phyloP scores from a whole-genome alignment of 2,329 filamentous ascomycete species.

The Ilyonectria sp. region DNA sequence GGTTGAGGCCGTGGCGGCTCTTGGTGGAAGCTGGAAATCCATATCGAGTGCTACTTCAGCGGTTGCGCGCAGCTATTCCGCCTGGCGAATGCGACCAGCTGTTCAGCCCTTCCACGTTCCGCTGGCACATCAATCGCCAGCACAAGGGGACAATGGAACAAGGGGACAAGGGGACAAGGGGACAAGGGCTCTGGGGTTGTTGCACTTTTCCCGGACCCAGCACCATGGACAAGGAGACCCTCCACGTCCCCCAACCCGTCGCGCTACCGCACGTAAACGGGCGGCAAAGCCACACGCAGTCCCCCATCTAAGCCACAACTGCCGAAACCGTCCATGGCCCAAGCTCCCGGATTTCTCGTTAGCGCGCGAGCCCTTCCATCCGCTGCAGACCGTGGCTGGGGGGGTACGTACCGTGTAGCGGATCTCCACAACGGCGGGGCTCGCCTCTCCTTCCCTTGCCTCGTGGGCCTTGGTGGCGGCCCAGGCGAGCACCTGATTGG shows the following conservation, averaged over 20 bases:
- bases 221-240: neutral
- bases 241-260: neutral
- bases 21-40: neutral
- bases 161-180: no score
- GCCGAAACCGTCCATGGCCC: slow-evolving; percentile 27
- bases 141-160: slow-evolving; percentile 19
- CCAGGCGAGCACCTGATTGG: slow-evolving; percentile 37
- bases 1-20: neutral
- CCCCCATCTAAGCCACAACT: slow-evolving; percentile 27
- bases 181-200: slow-evolving; percentile 16
- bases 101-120: neutral
- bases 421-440: neutral
- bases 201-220: slow-evolving; percentile 2
- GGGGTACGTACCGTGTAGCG: neutral
- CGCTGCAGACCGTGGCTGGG: slow-evolving; percentile 3
- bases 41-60: slow-evolving; percentile 2
- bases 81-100: neutral
- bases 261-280: neutral
- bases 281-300: neutral
- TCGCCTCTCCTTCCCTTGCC: slow-evolving; percentile 16
- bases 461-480: slow-evolving; percentile 5
- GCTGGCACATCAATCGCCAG: slow-evolving; percentile 7
- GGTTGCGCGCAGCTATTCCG: slow-evolving; percentile 3
- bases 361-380: neutral
- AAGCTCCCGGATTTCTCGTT: slow-evolving; percentile 34